Conservation (phyloP, 129 eudicot species). For the Lactuca sativa region DNA sequence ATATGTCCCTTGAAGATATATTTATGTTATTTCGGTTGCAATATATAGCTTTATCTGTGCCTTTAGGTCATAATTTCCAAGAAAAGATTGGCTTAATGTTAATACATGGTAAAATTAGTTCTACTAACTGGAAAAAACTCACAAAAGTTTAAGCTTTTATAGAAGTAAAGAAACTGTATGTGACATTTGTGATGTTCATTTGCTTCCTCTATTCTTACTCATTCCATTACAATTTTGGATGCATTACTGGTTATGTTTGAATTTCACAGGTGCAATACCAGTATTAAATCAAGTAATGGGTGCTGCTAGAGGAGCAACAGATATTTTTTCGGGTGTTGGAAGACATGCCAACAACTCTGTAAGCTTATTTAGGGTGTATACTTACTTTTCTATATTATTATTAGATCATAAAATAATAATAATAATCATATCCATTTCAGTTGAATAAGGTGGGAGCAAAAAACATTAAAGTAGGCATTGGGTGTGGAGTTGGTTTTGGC, state of each 20-base stretch:
- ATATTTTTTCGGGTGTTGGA: slow-evolving; percentile 75
- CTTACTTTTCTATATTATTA: not conserved
- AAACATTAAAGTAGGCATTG: slow-evolving; percentile 77
- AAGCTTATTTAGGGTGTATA: slow-evolving; percentile 30
- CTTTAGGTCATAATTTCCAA: too few relatives aligned
- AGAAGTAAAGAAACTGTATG: not conserved
- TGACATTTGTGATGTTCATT: not conserved
- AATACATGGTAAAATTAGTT: too few relatives aligned
- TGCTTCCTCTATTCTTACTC: not conserved
- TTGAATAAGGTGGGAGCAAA: slow-evolving; percentile 75
- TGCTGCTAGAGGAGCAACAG: slow-evolving; percentile 93
- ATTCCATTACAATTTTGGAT: not conserved
- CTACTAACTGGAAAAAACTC: too few relatives aligned
- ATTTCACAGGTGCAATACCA: slow-evolving; percentile 72
- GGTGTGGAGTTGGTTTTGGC: slow-evolving; percentile 93
- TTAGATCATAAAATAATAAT: not conserved
- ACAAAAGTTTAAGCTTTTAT: too few relatives aligned
- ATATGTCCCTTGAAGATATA: not conserved
- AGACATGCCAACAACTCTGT: slow-evolving; percentile 74
- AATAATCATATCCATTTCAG: slow-evolving; percentile 33
- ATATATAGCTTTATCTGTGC: too few relatives aligned
- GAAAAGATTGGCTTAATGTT: too few relatives aligned
- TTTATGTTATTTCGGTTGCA: too few relatives aligned
- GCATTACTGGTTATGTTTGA: not conserved
- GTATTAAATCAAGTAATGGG: slow-evolving; percentile 66